Percentiles rank a stretch among this genome's conserved stretches.
phyloP scores from a whole-genome alignment of 768 basidiomycete genomes.

The Mrakia frigida region DNA sequence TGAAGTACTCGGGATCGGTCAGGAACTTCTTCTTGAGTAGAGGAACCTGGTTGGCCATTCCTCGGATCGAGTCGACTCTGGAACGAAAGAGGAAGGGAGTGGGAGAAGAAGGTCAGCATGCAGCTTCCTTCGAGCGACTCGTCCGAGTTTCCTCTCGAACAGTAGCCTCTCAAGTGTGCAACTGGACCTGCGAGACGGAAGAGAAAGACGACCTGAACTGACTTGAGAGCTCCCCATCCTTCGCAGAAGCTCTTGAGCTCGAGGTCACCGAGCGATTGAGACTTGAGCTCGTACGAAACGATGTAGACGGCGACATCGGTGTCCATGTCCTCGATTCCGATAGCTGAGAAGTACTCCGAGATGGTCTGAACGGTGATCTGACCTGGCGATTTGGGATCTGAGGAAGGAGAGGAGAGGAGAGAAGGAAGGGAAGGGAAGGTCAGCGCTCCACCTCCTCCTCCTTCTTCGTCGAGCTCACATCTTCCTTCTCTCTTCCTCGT shows the following conservation, averaged over 20 bases:
- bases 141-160: no score
- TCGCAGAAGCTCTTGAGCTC: slow-evolving; percentile 41
- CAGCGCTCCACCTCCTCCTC: slow-evolving; percentile 5
- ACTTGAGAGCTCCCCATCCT: slow-evolving; percentile 40
- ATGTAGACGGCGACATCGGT: slow-evolving; percentile 45
- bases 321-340: slow-evolving; percentile 38
- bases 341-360: slow-evolving; percentile 41
- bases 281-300: slow-evolving; percentile 43
- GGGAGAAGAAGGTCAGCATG: background rate
- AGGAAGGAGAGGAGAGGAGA: background rate
- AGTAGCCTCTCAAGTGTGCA: no score
- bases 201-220: slow-evolving; percentile 22
- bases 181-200: no score
- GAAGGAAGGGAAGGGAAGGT: background rate
- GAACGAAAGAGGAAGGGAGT: background rate
- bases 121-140: background rate
- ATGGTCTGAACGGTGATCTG: slow-evolving; percentile 44
- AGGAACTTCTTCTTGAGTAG: slow-evolving; percentile 39
- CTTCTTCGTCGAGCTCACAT: background rate
- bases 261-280: slow-evolving; percentile 43
- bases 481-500: slow-evolving; percentile 3
- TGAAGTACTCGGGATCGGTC: slow-evolving; percentile 44
- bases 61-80: slow-evolving; percentile 43
- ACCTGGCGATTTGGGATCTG: slow-evolving; percentile 12
- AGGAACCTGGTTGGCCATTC: slow-evolving; percentile 41